Base-by-base conservation (phyloP, 352 stramenopile genomes). In the Phytophthora pluvialis region DNA sequence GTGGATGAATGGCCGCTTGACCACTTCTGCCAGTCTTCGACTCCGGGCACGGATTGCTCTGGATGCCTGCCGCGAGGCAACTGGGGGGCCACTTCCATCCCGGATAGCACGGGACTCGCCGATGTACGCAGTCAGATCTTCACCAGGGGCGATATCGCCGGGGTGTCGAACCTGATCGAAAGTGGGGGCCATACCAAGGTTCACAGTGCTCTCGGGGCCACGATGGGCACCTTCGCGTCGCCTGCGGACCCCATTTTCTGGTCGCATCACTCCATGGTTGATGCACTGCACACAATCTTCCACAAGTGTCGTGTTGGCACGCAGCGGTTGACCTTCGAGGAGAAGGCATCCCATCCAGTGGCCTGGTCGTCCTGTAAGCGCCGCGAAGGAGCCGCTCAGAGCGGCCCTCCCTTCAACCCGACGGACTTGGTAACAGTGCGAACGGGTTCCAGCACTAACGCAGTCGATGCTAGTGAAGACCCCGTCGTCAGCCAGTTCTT, bases 231-330 rank as follows among this genome's bases (percentile, higher is more conserved):
- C 25, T 80, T 90, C 42, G 58, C 71, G 15, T 78, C 81, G 42
- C 77, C 83, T 0, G 29, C 72, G 0, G 86, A 92, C n/a, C 81
- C 81, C 5, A 56, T 92, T 15, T 94, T 94, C 63, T 94, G 71
- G 70, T 91, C 81, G 5, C 80, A 90, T 46, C 86, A 94, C 68
- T 46, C 80, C 0, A 86, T 78, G 64, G 62, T 94, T 12, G 83
- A 94, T 64, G 48, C 77, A 6, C 70, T 94, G 15, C 82, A 90
- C 54, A 75, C 70, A 9, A 77, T 90, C 28, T 91, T 87, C 61
- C 77, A 90, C 81, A 83, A 92, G 55, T 94, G 86, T 58, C 70
- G 72, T 3, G 78, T 89, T 1, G 80, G 81, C 4, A 70, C 66
- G 5, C 51, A 67, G 16, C 67, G 62, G 1, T 35, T 90, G 13